Evolutionary conservation across 2,329 filamentous ascomycete species (phyloP), one percentile per base, ranked within the genome.

Genomic region (Metarhizium anisopliae): DNA sequence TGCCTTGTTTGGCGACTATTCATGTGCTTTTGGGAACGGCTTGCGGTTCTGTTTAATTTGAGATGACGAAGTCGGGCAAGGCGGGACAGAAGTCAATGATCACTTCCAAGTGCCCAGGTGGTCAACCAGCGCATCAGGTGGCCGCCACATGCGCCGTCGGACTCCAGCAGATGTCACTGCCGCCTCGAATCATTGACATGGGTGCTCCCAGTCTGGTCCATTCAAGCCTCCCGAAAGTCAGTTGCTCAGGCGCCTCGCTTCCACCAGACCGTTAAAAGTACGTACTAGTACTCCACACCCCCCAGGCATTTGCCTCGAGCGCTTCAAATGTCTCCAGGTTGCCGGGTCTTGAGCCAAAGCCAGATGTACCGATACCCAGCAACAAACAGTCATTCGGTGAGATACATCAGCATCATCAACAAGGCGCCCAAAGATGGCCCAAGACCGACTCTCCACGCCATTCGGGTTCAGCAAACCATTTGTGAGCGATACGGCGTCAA

Each of bases 61-160:
- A 40, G 38, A 40, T 14, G 8, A 40, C 5, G 10, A 40, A 16
- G 38, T 40, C 38, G 38, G 38, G 43, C 49, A 30, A 55, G 35
- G 45, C 42, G 45, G 14, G 43, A 40, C 18, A 20, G 32, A 35
- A 35, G 10, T 25, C 20, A 25, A 25, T 35, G 32, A 35, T 11
- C 32, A 11, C 10, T 35, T 35, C 38, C 25, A 50, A 55, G 59
- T 25, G 25, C 25, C 25, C 25, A 25, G 25, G 25, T 25, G 25
- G 25, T 25, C 25, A 25, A 25, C 61, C 58, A 61, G 58, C 56
- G 60, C 60, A 60, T 62, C 59, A 59, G 59, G 57, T 57, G 59
- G 58, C 58, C 55, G 7, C 56, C 38, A 29, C 35, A 32, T 10
- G 47, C 11, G 16, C 51, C 29, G 35, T 25, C 18, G 18, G 51